Conservation (phyloP, 1,284 basidiomycete species). For the Stereum hirsutum region DNA sequence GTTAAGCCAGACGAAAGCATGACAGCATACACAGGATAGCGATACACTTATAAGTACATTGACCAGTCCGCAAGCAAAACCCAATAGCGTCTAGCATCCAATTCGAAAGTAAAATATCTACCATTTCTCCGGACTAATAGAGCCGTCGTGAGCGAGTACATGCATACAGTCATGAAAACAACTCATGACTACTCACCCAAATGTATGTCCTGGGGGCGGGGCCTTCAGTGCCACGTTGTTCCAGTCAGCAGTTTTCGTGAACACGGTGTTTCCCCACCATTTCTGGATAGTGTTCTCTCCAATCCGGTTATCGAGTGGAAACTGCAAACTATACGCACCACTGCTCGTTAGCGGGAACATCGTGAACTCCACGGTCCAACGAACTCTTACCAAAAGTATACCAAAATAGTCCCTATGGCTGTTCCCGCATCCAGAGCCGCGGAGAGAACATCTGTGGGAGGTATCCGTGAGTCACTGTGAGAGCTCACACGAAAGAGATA, state of each 20-base stretch:
- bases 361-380: too few relatives aligned
- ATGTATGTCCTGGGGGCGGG: background rate
- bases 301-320: constrained; percentile 52
- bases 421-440: constrained; percentile 6
- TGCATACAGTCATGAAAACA: too few relatives aligned
- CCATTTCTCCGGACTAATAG: too few relatives aligned
- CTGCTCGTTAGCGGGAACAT: too few relatives aligned
- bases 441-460: constrained; percentile 3
- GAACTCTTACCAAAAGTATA: constrained; percentile 40
- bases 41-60: too few relatives aligned
- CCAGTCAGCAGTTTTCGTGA: constrained; percentile 31
- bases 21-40: too few relatives aligned
- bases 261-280: constrained; percentile 71
- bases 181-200: constrained; percentile 4
- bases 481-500: background rate
- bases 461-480: background rate
- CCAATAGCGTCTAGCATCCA: too few relatives aligned
- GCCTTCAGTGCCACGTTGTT: background rate
- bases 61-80: too few relatives aligned
- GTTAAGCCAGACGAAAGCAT: too few relatives aligned
- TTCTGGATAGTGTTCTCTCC: constrained; percentile 39
- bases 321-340: constrained; percentile 40
- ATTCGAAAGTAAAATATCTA: too few relatives aligned
- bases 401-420: constrained; percentile 14
- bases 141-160: too few relatives aligned